Evolutionary conservation across 2,329 filamentous ascomycete species (phyloP), one percentile per base, ranked within the genome.

Genomic region (Ophioceras dolichostomum): DNA sequence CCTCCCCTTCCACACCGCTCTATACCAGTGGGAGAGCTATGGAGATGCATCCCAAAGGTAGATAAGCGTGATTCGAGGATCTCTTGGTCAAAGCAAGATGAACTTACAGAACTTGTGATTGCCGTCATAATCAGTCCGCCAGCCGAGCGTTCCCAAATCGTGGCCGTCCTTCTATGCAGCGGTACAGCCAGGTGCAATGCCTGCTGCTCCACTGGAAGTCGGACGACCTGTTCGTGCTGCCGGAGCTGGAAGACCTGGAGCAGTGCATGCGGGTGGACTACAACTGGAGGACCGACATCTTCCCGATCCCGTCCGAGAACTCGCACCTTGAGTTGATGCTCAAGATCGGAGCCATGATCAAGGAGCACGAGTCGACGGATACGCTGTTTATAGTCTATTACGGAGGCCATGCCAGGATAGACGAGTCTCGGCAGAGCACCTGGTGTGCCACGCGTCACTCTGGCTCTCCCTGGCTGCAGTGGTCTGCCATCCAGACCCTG

Each of bases 401-500:
- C 39, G 72, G 70, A 10, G 72, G 72, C 1, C 72, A 76, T 49
- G 71, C 71, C 3, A 64, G 65, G 43, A 76, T 76, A 41, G 71
- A 76, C 41, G 68, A 73, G 41, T 70, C 70, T 17, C 60, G 70
- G 35, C 70, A 75, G 47, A 75, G 70, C 50, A 73, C 70, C 7
- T 75, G 71, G 70, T 75, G 70, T 49, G 70, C 70, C 60, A 72
- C 66, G 26, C 62, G 70, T 34, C 63, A 62, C 40, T 50, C 62
- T 10, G 63, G 64, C 31, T 74, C 70, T 3, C 67, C 70, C 3
- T 73, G 67, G 63, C 49, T 75, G 35, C 70, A 75, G 61, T 75
- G 71, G 71, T 75, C 70, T 14, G 71, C 72, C 10, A 75, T 76
- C 28, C 72, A 76, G 48, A 75, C 70, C 0, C 56, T 75, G 3